These are phyloP conservation scores for Boletus coffeatus DNA, from an alignment of 1,284 basidiomycete species.

Conservation along the genomic window DNA sequence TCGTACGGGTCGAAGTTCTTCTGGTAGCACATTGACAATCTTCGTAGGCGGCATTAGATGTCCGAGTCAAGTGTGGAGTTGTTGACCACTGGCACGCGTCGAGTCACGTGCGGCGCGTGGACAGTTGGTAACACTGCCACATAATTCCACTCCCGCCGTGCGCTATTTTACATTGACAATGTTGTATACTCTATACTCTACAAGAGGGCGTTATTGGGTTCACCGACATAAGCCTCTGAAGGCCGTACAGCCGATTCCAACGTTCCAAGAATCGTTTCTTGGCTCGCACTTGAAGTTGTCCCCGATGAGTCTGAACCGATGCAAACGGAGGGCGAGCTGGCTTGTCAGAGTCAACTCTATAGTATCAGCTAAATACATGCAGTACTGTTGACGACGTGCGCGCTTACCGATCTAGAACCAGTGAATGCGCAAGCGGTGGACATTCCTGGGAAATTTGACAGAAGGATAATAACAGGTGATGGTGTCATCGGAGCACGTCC, in stretches of 20 bases:
- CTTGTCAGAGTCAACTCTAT: constrained; percentile 5
- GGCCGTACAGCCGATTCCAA: constrained; percentile 6
- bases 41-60: constrained; percentile 12
- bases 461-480: constrained; percentile 16
- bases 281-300: constrained; percentile 11
- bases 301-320: constrained; percentile 3
- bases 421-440: constrained; percentile 12
- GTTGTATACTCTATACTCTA: background rate
- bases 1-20: constrained; percentile 13
- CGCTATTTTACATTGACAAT: too few species aligned
- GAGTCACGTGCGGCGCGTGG: constrained; percentile 5
- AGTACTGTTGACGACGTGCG: background rate
- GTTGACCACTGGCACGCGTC: too few species aligned
- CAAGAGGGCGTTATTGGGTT: constrained; percentile 11
- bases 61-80: too few species aligned
- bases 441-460: constrained; percentile 12
- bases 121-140: background rate
- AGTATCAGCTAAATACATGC: background rate
- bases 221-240: constrained; percentile 19
- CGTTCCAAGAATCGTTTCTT: constrained; percentile 17
- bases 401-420: background rate
- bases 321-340: constrained; percentile 15
- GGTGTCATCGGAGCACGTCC: constrained; percentile 12
- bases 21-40: constrained; percentile 2
- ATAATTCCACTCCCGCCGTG: background rate